Conservation (phyloP, 164 flowering plant genomes). For the Nelumbo lutea region DNA sequence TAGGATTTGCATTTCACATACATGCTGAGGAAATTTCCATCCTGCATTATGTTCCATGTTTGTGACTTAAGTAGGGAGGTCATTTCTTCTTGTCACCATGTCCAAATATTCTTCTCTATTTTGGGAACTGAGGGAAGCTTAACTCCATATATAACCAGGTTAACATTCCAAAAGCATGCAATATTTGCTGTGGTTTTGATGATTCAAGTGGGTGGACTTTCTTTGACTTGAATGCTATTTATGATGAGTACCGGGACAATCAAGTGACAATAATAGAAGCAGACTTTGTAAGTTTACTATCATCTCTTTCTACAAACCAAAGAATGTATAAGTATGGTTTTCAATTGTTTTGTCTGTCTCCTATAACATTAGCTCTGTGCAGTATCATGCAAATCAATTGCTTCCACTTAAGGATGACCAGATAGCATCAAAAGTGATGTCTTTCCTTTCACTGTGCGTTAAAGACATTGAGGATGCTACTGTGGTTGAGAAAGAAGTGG, state of each 20-base stretch:
- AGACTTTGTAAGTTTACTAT: conserved; percentile 46
- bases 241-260: conserved; percentile 47
- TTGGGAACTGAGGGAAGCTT: background rate
- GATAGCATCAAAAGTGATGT: conserved; percentile 35
- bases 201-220: conserved; percentile 55
- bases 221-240: conserved; percentile 54
- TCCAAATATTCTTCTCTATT: background rate
- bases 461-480: conserved; percentile 36
- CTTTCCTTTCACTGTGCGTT: conserved; percentile 43
- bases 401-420: conserved; percentile 46
- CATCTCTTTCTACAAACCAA: background rate
- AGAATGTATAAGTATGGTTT: background rate
- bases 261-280: conserved; percentile 42
- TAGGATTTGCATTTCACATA: no score
- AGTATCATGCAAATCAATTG: conserved; percentile 57
- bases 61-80: background rate
- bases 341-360: background rate
- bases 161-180: conserved; percentile 41
- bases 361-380: conserved; percentile 14
- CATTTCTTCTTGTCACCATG: background rate
- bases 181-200: conserved; percentile 47
- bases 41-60: conserved; percentile 3
- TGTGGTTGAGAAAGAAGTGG: conserved; percentile 34
- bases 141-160: conserved; percentile 29
- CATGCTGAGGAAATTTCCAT: background rate